Evolutionary conservation across 345 rosid genomes (phyloP).

Genomic region (Cardamine resedifolia): DNA sequence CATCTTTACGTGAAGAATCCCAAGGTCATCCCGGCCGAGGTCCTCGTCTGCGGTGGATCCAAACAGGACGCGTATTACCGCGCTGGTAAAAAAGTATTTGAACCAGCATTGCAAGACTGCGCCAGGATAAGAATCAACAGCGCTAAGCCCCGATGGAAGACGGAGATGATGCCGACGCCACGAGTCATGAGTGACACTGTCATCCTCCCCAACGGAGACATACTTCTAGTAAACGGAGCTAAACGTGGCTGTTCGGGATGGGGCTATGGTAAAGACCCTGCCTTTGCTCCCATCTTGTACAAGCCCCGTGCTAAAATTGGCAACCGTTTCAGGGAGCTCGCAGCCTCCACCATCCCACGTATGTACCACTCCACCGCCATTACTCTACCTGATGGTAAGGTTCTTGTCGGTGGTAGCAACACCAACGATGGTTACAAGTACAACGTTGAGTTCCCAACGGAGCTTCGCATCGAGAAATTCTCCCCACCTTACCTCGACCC

Average conservation of each 20-base stretch:
- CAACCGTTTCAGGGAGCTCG: constrained; percentile 44
- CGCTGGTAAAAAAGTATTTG: constrained; percentile 43
- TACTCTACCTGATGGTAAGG: constrained; percentile 56
- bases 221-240: constrained; percentile 74
- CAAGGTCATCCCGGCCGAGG: constrained; percentile 42
- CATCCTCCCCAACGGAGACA: constrained; percentile 69
- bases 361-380: constrained; percentile 66
- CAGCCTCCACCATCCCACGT: constrained; percentile 50
- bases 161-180: constrained; percentile 63
- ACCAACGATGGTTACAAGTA: constrained; percentile 59
- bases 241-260: constrained; percentile 65
- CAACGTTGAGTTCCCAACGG: constrained; percentile 62
- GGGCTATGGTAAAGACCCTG: constrained; percentile 67
- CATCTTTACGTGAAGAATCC: constrained; percentile 34
- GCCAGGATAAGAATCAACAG: constrained; percentile 54
- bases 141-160: constrained; percentile 54
- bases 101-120: constrained; percentile 58
- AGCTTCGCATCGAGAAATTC: constrained; percentile 69
- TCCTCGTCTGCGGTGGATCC: constrained; percentile 66
- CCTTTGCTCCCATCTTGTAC: constrained; percentile 55
- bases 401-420: constrained; percentile 71
- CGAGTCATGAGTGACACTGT: constrained; percentile 75
- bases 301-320: constrained; percentile 23
- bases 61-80: constrained; percentile 42
- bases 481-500: constrained; percentile 70